phyloP scores from a whole-genome alignment of 306 rosid genomes.

The Lotus japonicus region DNA sequence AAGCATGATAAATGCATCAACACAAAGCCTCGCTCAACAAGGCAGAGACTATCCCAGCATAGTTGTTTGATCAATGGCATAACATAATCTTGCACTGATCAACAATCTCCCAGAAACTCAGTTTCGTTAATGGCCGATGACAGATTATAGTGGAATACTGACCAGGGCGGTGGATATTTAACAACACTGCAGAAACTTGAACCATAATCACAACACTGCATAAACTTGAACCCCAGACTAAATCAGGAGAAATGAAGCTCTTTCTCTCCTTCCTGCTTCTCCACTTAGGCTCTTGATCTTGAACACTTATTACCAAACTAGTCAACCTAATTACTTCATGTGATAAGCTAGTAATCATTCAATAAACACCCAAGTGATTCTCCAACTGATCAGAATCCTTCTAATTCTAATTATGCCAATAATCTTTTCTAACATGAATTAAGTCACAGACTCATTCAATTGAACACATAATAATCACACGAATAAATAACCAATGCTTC shows the following conservation, averaged over 20 bases:
- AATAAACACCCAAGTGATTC: not conserved
- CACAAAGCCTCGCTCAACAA: not conserved
- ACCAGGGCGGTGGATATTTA: too few relatives aligned
- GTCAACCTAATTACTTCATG: not conserved
- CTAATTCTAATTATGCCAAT: not conserved
- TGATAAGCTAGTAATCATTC: not conserved
- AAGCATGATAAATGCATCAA: not conserved
- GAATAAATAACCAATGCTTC: not conserved
- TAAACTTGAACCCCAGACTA: too few relatives aligned
- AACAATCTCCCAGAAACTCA: not conserved
- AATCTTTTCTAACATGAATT: not conserved
- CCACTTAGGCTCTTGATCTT: not conserved
- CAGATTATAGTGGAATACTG: too few relatives aligned
- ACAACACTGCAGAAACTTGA: too few relatives aligned
- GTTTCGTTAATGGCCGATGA: too few relatives aligned
- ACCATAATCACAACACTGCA: too few relatives aligned
- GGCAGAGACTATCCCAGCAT: not conserved
- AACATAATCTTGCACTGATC: not conserved
- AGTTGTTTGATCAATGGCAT: not conserved
- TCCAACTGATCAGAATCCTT: conserved; percentile 8
- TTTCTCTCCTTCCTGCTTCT: not conserved
- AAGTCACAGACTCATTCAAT: not conserved
- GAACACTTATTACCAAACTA: not conserved
- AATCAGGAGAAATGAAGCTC: not conserved
- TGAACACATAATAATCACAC: not conserved